phyloP scores from a whole-genome alignment of 768 basidiomycete species.

The Boletus rex-veris region DNA sequence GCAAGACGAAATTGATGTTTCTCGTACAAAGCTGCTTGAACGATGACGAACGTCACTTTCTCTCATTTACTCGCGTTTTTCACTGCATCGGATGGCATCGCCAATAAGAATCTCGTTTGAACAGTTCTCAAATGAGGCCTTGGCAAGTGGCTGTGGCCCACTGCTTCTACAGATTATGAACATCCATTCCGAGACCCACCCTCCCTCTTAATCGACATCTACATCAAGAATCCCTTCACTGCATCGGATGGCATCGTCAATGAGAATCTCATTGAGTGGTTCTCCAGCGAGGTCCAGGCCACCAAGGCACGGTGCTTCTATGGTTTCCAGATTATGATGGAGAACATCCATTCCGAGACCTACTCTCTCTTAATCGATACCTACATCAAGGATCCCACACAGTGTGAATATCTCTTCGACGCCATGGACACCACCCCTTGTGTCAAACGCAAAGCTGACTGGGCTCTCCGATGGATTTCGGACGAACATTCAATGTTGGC shows the following conservation, averaged over 20 bases:
- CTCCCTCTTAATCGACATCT: too few species aligned
- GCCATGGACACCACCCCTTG: slow-evolving; percentile 93
- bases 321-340: slow-evolving; percentile 99
- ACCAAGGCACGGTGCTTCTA: slow-evolving; percentile 71
- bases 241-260: slow-evolving; percentile 96
- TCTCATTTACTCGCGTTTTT: slow-evolving; percentile 95
- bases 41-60: slow-evolving; percentile 83
- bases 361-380: slow-evolving; percentile 95
- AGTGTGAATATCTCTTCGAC: slow-evolving; percentile 83
- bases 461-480: slow-evolving; percentile 91
- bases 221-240: slow-evolving; percentile 51
- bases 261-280: slow-evolving; percentile 92
- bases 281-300: slow-evolving; percentile 86
- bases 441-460: slow-evolving; percentile 88
- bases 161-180: slow-evolving; percentile 49
- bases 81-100: slow-evolving; percentile 93
- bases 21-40: slow-evolving; percentile 62
- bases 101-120: slow-evolving; percentile 93
- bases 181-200: too few species aligned
- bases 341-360: slow-evolving; percentile 95
- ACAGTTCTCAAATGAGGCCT: slow-evolving; percentile 55
- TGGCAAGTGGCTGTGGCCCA: slow-evolving; percentile 90
- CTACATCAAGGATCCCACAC: slow-evolving; percentile 77
- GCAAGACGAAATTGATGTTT: slow-evolving; percentile 33
- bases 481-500: slow-evolving; percentile 79